Evolutionary conservation across 2,329 filamentous ascomycete species (phyloP).

Genomic region (Coniosporium uncinatum): DNA sequence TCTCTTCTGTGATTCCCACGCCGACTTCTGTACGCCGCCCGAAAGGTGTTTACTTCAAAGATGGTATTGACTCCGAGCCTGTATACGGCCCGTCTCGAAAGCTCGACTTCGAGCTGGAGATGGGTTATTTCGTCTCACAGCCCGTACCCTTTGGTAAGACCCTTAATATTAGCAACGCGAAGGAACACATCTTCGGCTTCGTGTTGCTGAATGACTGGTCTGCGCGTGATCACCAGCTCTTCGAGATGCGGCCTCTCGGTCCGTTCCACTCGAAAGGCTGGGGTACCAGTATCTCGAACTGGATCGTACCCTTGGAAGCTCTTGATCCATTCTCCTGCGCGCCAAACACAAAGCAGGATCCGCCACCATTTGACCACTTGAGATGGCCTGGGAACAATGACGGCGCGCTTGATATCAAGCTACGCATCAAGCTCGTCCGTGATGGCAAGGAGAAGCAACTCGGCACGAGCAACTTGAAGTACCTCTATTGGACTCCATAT

Average conservation of each 20-base stretch:
- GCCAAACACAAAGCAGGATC: neutral
- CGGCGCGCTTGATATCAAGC: conserved; percentile 52
- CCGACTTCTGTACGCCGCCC: conserved; percentile 42
- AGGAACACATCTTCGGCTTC: conserved; percentile 57
- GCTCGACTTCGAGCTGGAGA: conserved; percentile 45
- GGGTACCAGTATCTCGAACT: conserved; percentile 69
- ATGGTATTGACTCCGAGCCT: conserved; percentile 13
- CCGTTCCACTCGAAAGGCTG: conserved; percentile 87
- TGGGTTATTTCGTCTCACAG: conserved; percentile 37
- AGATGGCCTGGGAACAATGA: conserved; percentile 49
- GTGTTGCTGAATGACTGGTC: conserved; percentile 57
- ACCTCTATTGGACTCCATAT: conserved; percentile 4
- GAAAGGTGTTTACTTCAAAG: conserved; percentile 31
- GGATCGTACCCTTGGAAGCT: conserved; percentile 74
- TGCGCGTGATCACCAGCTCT: conserved; percentile 48
- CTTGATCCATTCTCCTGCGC: conserved; percentile 50
- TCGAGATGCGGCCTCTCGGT: conserved; percentile 79
- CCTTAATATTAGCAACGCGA: conserved; percentile 33
- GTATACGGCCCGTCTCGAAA: conserved; percentile 33
- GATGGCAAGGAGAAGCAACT: conserved; percentile 16
- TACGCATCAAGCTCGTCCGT: conserved; percentile 55
- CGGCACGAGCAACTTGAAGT: neutral
- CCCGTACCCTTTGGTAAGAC: conserved; percentile 29
- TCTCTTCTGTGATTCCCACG: conserved; percentile 45
- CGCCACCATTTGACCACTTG: conserved; percentile 30